Conservation (phyloP, 192 early-diverging fungal genomes). For the Coemansia sp. region DNA sequence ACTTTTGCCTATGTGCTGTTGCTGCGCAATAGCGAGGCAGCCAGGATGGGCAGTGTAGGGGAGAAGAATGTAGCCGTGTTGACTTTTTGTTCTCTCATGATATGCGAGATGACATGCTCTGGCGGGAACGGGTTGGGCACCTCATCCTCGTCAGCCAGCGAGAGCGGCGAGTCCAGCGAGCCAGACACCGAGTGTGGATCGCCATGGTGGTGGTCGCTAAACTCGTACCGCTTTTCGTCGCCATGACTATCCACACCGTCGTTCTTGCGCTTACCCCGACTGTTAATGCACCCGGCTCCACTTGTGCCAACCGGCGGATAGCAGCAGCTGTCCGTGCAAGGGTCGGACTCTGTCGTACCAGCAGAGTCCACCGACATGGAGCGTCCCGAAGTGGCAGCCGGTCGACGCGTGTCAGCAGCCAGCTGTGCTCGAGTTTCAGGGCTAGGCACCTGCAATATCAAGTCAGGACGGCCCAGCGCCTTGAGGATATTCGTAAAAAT, state of each 20-base stretch:
- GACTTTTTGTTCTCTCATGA: slow-evolving; percentile 58
- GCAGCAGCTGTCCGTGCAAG: slow-evolving; percentile 32
- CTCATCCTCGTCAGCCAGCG: slow-evolving; percentile 46
- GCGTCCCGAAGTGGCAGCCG: slow-evolving; percentile 16
- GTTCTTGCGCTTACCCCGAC: slow-evolving; percentile 47
- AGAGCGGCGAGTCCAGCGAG: slow-evolving; percentile 24
- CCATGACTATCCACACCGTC: slow-evolving; percentile 26
- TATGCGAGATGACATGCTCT: slow-evolving; percentile 56
- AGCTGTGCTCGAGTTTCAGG: slow-evolving; percentile 41
- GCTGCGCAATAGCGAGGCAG: slow-evolving; percentile 48
- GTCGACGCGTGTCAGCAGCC: slow-evolving; percentile 27
- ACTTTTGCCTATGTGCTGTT: slow-evolving; percentile 23
- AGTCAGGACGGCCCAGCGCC: slow-evolving; percentile 52
- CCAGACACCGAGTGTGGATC: slow-evolving; percentile 40
- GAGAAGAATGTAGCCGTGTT: slow-evolving; percentile 57
- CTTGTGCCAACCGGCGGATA: not conserved
- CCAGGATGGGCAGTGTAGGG: slow-evolving; percentile 55
- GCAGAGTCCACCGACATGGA: slow-evolving; percentile 35
- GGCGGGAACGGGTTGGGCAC: slow-evolving; percentile 54
- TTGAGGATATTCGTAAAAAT: slow-evolving; percentile 59
- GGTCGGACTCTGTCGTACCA: slow-evolving; percentile 19
- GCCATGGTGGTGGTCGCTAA: slow-evolving; percentile 53
- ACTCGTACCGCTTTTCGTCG: slow-evolving; percentile 56
- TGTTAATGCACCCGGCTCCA: not conserved
- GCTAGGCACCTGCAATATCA: slow-evolving; percentile 41